phyloP scores from a whole-genome alignment of 106 monocot species.

The Acorus calamus region DNA sequence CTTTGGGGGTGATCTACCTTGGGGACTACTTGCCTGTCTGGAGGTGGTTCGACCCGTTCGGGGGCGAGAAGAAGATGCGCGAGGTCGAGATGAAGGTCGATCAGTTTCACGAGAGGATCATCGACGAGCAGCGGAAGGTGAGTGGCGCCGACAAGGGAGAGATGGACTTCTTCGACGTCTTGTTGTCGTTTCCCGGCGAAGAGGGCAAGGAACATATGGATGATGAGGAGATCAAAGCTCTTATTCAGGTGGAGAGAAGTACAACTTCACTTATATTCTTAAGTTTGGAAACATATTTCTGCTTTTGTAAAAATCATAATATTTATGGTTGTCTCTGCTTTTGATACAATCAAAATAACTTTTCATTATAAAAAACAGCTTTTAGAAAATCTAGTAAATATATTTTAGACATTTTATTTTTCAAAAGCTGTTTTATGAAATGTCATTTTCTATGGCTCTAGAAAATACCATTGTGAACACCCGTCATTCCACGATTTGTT shows the following conservation, averaged over 20 bases:
- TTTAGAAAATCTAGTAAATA: too few species aligned
- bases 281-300: neutral
- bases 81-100: constrained; percentile 79
- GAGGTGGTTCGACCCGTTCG: constrained; percentile 70
- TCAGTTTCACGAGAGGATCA: constrained; percentile 71
- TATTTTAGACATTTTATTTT: too few species aligned
- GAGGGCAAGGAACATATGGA: constrained; percentile 71
- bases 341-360: too few species aligned
- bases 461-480: too few species aligned
- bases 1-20: constrained; percentile 46
- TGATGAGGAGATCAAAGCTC: constrained; percentile 78
- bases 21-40: constrained; percentile 79
- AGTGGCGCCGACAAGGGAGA: constrained; percentile 14
- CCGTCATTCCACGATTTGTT: too few species aligned
- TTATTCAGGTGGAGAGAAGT: constrained; percentile 50
- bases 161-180: constrained; percentile 89
- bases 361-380: too few species aligned
- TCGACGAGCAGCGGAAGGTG: constrained; percentile 37
- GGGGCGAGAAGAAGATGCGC: constrained; percentile 85
- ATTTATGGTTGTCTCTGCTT: too few species aligned
- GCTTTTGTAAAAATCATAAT: neutral
- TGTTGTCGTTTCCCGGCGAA: constrained; percentile 76
- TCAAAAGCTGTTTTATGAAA: too few species aligned
- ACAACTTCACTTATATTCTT: neutral
- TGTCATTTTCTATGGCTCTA: too few species aligned